Evolutionary conservation across 148 eudicot genomes (phyloP), one percentile per base, ranked within the genome.

Genomic region (Nepenthes mirabilis): DNA sequence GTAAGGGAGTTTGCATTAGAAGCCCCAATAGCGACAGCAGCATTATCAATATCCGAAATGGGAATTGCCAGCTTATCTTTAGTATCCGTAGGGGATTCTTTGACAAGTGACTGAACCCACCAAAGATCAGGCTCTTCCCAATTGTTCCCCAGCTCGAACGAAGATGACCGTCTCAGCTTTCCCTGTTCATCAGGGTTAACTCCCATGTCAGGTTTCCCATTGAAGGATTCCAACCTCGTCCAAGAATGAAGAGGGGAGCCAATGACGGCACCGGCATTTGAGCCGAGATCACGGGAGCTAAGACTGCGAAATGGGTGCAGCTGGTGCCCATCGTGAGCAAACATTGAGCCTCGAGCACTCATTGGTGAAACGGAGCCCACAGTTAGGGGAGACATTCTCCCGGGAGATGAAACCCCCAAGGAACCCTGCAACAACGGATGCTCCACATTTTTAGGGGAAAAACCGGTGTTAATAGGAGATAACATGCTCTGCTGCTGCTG

Each of bases 61-160:
- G 4, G 45, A 4, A 40, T 40, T 43, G 57, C 72, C 4, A 49
- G 51, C 58, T 63, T 79, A 56, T 75, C 84, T 59, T 74, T 81
- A 8, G 55, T 50, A 1, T 81, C 89, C 3, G 65, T 71, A 2
- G 84, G 83, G 57, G 90, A 65, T 63, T 88, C 95, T 62, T 76
- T 82, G 34, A 88, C 91, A 43, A 88, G 83, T 3, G 88, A 82
- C 47, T 84, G 95, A 60, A 84, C 86, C 95, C 95, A 88, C 1
- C 86, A 85, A 7, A 88, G 60, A 80, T 88, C 90, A 14, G 91
- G 90, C 70, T 82, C 95, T 51, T 84, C 91, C 6, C 68, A 77
- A 43, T 74, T 72, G 57, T 61, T 80, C 45, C 69, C 71, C 48
- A 66, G 63, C 70, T 84, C 90, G 55, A 81, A 75, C 0, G 95